Conservation (phyloP, 1,139 yeast genomes). For the Pichia sp. region DNA sequence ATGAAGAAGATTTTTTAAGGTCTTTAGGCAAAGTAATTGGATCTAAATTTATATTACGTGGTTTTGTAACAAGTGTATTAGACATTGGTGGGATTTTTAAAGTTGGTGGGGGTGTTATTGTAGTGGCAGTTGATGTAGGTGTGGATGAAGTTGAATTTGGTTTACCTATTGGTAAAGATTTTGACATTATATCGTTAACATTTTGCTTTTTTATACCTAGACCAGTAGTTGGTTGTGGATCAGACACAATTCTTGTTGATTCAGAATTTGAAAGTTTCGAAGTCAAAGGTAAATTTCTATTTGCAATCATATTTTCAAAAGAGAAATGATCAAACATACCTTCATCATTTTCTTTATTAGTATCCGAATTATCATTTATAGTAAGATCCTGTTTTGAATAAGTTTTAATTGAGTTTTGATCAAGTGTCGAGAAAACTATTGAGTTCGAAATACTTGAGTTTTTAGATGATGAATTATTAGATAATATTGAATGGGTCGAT, state of each 20-base stretch:
- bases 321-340: conserved; percentile 18
- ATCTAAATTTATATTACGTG: background rate
- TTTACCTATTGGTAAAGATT: conserved; percentile 9
- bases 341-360: conserved; percentile 4
- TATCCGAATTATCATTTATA: background rate
- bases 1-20: background rate
- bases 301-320: conserved; percentile 14
- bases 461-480: background rate
- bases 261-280: background rate
- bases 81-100: conserved; percentile 10
- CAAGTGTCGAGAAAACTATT: background rate
- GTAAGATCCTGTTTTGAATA: background rate
- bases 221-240: background rate
- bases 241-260: background rate
- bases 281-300: conserved; percentile 1
- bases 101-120: background rate
- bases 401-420: background rate
- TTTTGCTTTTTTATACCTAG: background rate
- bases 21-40: conserved; percentile 1
- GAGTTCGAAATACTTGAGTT: background rate
- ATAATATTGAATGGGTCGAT: background rate
- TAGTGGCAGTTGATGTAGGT: no score
- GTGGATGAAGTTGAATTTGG: background rate
- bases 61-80: background rate
- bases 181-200: background rate